phyloP scores from a whole-genome alignment of 176 grass and related monocot species.

The Poa annua region DNA sequence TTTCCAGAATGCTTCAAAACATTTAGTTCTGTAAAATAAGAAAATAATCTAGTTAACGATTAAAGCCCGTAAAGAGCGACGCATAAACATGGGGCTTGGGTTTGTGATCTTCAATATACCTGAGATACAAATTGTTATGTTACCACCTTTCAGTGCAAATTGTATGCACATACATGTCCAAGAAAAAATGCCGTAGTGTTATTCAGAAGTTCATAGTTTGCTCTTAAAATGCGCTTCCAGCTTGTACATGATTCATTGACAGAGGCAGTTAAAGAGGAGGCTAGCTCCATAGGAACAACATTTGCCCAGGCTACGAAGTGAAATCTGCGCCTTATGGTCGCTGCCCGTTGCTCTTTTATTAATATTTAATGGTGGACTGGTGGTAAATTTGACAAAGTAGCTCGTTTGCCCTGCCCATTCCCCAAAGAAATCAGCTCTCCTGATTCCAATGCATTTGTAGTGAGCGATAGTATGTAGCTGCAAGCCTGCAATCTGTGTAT shows the following conservation, averaged over 20 bases:
- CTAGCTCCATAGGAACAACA: constrained; percentile 81
- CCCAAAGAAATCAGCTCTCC: background rate
- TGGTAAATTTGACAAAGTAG: constrained; percentile 39
- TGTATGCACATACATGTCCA: too few relatives aligned
- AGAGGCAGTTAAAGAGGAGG: constrained; percentile 85
- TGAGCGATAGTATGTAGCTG: constrained; percentile 10
- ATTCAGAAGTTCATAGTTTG: background rate
- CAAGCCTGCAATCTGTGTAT: constrained; percentile 35
- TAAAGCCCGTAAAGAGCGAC: too few relatives aligned
- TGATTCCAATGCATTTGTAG: background rate
- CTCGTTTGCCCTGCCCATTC: constrained; percentile 28
- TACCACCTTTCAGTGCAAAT: too few relatives aligned
- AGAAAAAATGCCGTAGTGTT: background rate
- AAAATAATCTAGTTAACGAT: too few relatives aligned
- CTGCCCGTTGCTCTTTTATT: background rate
- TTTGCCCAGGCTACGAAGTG: constrained; percentile 82
- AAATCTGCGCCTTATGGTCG: background rate
- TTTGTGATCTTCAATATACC: too few relatives aligned
- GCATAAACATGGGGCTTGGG: too few relatives aligned
- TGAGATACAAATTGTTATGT: too few relatives aligned
- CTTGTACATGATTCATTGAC: constrained; percentile 68
- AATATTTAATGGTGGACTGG: background rate
- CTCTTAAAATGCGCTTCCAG: background rate
- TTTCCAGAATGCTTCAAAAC: too few relatives aligned
- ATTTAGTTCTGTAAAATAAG: too few relatives aligned